Evolutionary conservation across 345 rosid species (phyloP), one percentile per base, ranked within the genome.

Genomic region (Eucalyptus pauciflora): DNA sequence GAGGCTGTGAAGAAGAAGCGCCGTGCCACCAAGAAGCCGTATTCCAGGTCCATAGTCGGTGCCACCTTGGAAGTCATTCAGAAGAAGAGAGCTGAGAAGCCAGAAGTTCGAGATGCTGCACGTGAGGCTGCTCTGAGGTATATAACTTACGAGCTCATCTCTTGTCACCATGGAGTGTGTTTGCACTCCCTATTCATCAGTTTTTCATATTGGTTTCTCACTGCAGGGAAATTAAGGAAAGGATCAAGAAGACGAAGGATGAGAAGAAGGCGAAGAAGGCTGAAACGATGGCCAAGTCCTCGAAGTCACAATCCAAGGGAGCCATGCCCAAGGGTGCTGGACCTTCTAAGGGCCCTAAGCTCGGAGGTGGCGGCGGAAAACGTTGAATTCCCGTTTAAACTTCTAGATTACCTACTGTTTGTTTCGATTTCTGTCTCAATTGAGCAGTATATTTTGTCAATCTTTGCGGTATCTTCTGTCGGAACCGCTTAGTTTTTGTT

Each of bases 41-140:
- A 96, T 86, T 96, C 96, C 4, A 92, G 98, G 90, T 96, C 96
- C 41, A 95, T 96, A 85, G 96, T 96, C 8, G 97, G 96, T 89
- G 96, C 95, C 17, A 94, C 96, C 33, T 89, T 96, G 93, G 97
- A 95, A 89, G 94, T 96, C 12, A 96, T 96, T 29, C 95, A 96
- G 91, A 96, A 94, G 91, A 94, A 87, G 86, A 93, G 95, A 88
- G 67, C 96, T 27, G 96, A 96, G 93, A 96, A 96, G 76, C 96
- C 95, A 20, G 96, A 96, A 91, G 95, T 96, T 29, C 92, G 96
- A 13, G 95, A 95, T 92, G 96, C 95, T 88, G 97, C 97, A 2
- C 85, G 96, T 10, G 96, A 95, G 86, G 95, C 96, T 89, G 96
- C 96, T 45, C 89, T 95, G 9, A 94, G 95, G 94, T 93, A 89